A percentile compares a stretch with the other conserved stretches of the same genome.
Conservation (phyloP, 129 eudicot genomes). For the Deinandra increscens region DNA sequence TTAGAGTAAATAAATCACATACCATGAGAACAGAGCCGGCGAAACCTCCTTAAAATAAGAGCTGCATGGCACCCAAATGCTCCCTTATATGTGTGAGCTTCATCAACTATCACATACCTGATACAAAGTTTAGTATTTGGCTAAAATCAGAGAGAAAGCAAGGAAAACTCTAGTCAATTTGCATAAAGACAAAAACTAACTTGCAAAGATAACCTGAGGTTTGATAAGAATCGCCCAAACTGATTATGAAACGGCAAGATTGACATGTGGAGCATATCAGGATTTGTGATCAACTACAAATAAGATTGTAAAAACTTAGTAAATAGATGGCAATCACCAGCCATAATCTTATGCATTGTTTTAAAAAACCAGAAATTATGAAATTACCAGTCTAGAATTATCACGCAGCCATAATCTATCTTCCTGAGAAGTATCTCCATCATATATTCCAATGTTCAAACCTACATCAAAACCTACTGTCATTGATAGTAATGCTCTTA, state of each 20-base stretch:
- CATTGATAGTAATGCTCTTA: conserved; percentile 63
- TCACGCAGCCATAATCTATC: conserved; percentile 81
- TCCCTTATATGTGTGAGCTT: conserved; percentile 93
- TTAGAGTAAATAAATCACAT: conserved; percentile 1
- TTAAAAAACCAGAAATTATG: not conserved
- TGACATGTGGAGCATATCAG: conserved; percentile 94
- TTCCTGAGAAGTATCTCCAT: conserved; percentile 85
- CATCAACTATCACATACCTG: conserved; percentile 89
- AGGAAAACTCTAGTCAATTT: not conserved
- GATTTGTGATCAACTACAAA: conserved; percentile 89
- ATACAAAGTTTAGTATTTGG: not conserved
- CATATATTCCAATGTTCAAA: conserved; percentile 73
- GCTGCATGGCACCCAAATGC: conserved; percentile 95
- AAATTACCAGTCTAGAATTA: conserved; percentile 80
- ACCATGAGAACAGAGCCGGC: conserved; percentile 89
- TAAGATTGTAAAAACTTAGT: conserved; percentile 24
- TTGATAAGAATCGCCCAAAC: conserved; percentile 65
- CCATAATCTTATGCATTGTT: not conserved
- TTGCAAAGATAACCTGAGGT: conserved; percentile 62
- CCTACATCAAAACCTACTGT: conserved; percentile 47
- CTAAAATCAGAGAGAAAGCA: conserved; percentile 4
- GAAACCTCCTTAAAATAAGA: conserved; percentile 80
- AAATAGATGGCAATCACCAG: conserved; percentile 19
- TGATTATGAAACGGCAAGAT: conserved; percentile 77
- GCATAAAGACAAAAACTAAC: conserved; percentile 10